phyloP scores from a whole-genome alignment of 139 green algal genomes.

The Trebouxia sp. region DNA sequence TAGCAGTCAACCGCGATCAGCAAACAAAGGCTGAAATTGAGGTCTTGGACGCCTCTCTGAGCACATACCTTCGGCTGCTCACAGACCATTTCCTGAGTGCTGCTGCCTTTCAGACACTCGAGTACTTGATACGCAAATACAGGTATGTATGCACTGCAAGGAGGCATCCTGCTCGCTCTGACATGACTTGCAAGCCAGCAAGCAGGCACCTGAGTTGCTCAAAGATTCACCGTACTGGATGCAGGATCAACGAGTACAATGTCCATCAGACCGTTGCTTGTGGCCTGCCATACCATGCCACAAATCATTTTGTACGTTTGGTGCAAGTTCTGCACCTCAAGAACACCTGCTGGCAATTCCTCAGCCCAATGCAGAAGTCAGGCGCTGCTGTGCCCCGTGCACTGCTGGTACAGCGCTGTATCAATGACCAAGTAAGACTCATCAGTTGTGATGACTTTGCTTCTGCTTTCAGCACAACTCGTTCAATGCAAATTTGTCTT shows the following conservation, averaged over 20 bases:
- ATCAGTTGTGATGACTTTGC: not conserved
- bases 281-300: constrained; percentile 86
- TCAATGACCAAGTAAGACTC: constrained; percentile 55
- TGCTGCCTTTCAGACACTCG: constrained; percentile 75
- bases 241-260: constrained; percentile 83
- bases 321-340: constrained; percentile 72
- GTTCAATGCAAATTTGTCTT: no score
- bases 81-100: constrained; percentile 73
- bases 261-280: constrained; percentile 76
- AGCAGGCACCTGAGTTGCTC: no score
- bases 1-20: constrained; percentile 61
- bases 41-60: constrained; percentile 58
- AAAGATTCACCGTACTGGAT: no score
- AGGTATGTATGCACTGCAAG: no score
- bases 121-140: constrained; percentile 87
- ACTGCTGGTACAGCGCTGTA: constrained; percentile 66
- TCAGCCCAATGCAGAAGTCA: constrained; percentile 65
- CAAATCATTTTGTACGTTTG: constrained; percentile 89
- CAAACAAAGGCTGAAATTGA: constrained; percentile 58
- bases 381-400: constrained; percentile 69
- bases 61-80: constrained; percentile 73
- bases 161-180: no score
- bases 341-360: constrained; percentile 60
- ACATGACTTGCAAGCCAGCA: no score
- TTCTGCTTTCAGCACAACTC: no score